Evolutionary conservation across 1,284 basidiomycete species (phyloP).

Genomic region (Somion occarium): DNA sequence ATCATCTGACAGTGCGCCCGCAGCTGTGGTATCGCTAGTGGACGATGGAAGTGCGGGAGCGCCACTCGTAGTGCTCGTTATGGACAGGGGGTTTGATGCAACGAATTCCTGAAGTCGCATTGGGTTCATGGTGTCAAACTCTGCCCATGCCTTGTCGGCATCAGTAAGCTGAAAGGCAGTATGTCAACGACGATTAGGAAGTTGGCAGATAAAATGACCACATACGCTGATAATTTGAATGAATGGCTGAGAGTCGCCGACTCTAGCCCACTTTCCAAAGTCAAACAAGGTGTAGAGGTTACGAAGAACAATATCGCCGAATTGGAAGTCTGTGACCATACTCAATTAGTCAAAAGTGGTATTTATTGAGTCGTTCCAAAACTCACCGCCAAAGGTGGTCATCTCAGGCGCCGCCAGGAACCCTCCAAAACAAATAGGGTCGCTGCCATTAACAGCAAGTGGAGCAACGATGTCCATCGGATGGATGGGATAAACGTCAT

Average conservation of each 20-base stretch:
- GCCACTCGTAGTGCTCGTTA: too few species aligned
- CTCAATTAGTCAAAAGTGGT: background rate
- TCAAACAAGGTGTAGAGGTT: constrained; percentile 12
- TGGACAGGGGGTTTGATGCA: background rate
- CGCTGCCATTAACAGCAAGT: background rate
- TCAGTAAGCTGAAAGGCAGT: constrained; percentile 4
- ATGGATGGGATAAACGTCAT: constrained; percentile 9
- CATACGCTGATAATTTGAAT: constrained; percentile 13
- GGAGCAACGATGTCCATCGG: constrained; percentile 8
- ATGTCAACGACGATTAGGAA: background rate
- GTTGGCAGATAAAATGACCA: background rate
- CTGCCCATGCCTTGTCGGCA: constrained; percentile 6
- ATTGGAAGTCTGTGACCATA: constrained; percentile 7
- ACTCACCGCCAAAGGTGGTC: constrained; percentile 1
- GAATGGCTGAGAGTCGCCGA: constrained; percentile 2
- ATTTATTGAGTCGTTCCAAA: background rate
- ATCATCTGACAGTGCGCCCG: too few species aligned
- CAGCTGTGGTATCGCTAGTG: too few species aligned
- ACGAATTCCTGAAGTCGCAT: background rate
- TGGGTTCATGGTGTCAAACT: constrained; percentile 4
- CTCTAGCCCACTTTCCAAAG: constrained; percentile 6
- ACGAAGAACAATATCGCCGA: constrained; percentile 11
- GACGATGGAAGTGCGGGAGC: too few species aligned
- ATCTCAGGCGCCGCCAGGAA: background rate
- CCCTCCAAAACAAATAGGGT: background rate